phyloP scores from a whole-genome alignment of 2,329 filamentous ascomycete genomes.

The Talaromyces sp. region DNA sequence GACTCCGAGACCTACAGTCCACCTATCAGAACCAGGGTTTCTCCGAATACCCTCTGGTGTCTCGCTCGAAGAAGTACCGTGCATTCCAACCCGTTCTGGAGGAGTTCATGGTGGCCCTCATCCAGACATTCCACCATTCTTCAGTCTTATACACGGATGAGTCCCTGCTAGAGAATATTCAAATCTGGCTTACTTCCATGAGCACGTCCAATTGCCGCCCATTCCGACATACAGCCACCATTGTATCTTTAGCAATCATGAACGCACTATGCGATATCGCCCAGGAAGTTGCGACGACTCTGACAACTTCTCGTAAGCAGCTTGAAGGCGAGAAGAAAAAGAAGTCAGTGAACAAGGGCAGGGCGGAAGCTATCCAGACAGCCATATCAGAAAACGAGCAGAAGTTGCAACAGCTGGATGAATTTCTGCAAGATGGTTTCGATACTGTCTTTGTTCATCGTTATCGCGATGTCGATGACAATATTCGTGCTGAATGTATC shows the following conservation, averaged over 20 bases:
- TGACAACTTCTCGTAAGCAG: slow-evolving; percentile 77
- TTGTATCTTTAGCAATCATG: slow-evolving; percentile 78
- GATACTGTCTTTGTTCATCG: slow-evolving; percentile 92
- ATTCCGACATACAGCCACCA: slow-evolving; percentile 91
- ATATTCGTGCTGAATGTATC: slow-evolving; percentile 85
- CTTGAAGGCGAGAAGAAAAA: slow-evolving; percentile 75
- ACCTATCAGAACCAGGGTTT: slow-evolving; percentile 82
- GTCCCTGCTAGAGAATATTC: slow-evolving; percentile 82
- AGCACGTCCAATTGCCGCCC: slow-evolving; percentile 84
- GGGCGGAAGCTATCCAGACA: slow-evolving; percentile 71
- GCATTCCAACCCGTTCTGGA: slow-evolving; percentile 78
- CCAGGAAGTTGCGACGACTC: slow-evolving; percentile 68
- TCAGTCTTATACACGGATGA: slow-evolving; percentile 76
- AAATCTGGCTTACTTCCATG: slow-evolving; percentile 88
- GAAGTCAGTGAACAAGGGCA: slow-evolving; percentile 73
- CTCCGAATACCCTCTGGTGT: slow-evolving; percentile 88
- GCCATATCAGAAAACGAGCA: slow-evolving; percentile 71
- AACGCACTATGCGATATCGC: slow-evolving; percentile 76
- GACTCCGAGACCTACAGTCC: slow-evolving; percentile 81
- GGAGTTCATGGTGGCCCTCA: slow-evolving; percentile 76
- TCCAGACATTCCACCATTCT: slow-evolving; percentile 79
- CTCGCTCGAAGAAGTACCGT: slow-evolving; percentile 73
- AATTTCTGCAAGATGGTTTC: slow-evolving; percentile 80
- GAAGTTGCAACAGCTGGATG: slow-evolving; percentile 70
- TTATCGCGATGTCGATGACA: slow-evolving; percentile 90